phyloP scores from a whole-genome alignment of 2,329 filamentous ascomycete species.

The Cyphellophora europaea region DNA sequence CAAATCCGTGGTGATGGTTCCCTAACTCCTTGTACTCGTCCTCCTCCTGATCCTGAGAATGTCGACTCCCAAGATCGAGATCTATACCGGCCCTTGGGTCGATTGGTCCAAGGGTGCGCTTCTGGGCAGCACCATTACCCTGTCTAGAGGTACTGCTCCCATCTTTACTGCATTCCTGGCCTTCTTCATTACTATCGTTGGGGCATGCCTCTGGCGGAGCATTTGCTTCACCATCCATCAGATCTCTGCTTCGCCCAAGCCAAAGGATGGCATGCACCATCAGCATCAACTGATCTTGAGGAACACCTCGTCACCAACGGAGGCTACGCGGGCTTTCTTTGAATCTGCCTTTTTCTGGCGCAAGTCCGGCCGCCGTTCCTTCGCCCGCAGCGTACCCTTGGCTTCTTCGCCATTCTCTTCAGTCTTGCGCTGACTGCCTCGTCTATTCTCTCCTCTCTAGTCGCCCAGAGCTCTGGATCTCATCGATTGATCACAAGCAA shows the following conservation, averaged over 20 bases:
- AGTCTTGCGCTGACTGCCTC: conserved; percentile 19
- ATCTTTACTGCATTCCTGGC: conserved; percentile 22
- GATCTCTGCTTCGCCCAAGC: conserved; percentile 6
- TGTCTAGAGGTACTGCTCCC: conserved; percentile 14
- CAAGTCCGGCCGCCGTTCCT: conserved; percentile 2
- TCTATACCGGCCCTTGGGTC: conserved; percentile 20
- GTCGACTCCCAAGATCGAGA: conserved; percentile 1
- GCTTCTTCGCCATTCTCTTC: conserved; percentile 17
- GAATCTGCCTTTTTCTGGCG: conserved; percentile 13
- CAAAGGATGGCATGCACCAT: conserved; percentile 23
- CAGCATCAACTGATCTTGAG: conserved; percentile 25
- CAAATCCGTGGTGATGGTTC: too few species aligned
- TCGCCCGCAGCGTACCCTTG: conserved; percentile 16
- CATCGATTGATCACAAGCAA: conserved; percentile 22
- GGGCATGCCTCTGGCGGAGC: conserved; percentile 23
- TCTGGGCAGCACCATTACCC: conserved; percentile 20
- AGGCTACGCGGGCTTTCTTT: conserved; percentile 10
- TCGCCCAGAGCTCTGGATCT: conserved; percentile 22
- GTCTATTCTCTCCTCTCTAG: conserved; percentile 24
- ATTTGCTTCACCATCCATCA: conserved; percentile 22
- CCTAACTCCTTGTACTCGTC: too few species aligned
- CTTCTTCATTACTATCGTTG: conserved; percentile 19
- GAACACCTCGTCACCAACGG: conserved; percentile 18
- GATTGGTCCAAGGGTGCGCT: conserved; percentile 19
- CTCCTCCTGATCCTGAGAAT: too few species aligned